phyloP scores from a whole-genome alignment of 805 yeast genomes.

The Metschnikowia similis region DNA sequence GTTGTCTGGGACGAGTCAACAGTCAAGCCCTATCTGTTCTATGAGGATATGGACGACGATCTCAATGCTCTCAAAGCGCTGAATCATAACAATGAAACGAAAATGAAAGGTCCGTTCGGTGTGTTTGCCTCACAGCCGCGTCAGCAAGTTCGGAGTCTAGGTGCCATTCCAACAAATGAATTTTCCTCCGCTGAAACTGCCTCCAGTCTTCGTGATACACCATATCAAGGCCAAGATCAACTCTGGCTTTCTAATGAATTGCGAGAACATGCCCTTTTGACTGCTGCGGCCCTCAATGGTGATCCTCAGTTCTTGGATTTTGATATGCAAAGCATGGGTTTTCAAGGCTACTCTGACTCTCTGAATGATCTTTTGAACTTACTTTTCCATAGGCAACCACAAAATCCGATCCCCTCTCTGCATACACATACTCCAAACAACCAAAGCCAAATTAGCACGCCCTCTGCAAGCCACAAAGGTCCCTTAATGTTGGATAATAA shows the following conservation, averaged over 20 bases:
- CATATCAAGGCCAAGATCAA: conserved; percentile 36
- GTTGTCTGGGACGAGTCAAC: conserved; percentile 61
- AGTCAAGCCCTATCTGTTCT: conserved; percentile 52
- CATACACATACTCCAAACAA: conserved; percentile 2
- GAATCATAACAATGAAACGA: conserved; percentile 36
- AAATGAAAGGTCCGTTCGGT: conserved; percentile 75
- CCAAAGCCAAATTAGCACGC: conserved; percentile 4
- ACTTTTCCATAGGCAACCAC: conserved; percentile 45
- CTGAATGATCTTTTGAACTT: conserved; percentile 49
- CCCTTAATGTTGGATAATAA: conserved; percentile 1
- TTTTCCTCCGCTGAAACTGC: background rate
- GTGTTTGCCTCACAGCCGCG: conserved; percentile 42
- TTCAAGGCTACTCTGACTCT: conserved; percentile 13
- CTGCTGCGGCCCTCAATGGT: conserved; percentile 67
- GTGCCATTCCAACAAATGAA: background rate
- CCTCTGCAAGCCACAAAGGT: conserved; percentile 1
- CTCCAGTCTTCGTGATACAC: background rate
- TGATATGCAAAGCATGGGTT: conserved; percentile 23
- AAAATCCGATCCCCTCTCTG: background rate
- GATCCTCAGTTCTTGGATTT: conserved; percentile 56
- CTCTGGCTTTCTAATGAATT: conserved; percentile 71
- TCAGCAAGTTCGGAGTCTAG: background rate
- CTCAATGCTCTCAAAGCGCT: conserved; percentile 38
- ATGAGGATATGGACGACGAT: conserved; percentile 79
- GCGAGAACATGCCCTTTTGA: conserved; percentile 65